Conservation (phyloP, 257 asterid genomes). For the Eucommia ulmoides region DNA sequence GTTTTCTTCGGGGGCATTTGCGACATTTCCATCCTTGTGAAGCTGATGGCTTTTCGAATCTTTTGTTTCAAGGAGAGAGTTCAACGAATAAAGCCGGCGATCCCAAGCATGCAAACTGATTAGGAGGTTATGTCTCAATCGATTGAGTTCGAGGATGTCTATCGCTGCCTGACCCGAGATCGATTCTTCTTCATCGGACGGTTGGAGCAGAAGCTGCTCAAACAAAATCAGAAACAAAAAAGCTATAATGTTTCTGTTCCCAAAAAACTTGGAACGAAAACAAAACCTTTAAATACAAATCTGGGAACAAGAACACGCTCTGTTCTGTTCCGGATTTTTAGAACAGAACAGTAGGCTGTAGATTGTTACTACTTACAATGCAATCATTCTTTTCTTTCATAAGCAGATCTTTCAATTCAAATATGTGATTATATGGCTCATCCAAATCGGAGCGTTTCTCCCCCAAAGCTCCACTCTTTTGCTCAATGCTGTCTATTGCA, state of each 20-base stretch:
- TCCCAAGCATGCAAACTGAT: slow-evolving; percentile 66
- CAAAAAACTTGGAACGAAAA: background rate
- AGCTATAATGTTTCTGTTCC: background rate
- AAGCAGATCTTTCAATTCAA: slow-evolving; percentile 49
- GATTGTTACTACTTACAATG: slow-evolving; percentile 30
- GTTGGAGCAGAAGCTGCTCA: slow-evolving; percentile 45
- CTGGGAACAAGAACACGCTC: too few relatives aligned
- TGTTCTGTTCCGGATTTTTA: too few relatives aligned
- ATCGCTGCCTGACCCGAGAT: slow-evolving; percentile 20
- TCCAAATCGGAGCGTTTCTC: slow-evolving; percentile 37
- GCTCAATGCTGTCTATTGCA: slow-evolving; percentile 38
- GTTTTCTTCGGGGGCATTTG: slow-evolving; percentile 14
- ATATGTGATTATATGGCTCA: slow-evolving; percentile 36
- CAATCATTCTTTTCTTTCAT: slow-evolving; percentile 36
- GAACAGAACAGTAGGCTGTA: background rate
- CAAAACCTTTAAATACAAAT: too few relatives aligned
- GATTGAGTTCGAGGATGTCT: slow-evolving; percentile 77
- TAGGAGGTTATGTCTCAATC: slow-evolving; percentile 58
- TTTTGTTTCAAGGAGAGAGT: slow-evolving; percentile 38
- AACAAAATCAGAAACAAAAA: slow-evolving; percentile 1
- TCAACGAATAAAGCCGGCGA: slow-evolving; percentile 39
- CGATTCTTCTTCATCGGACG: slow-evolving; percentile 17
- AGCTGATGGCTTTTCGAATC: slow-evolving; percentile 27
- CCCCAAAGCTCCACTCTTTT: slow-evolving; percentile 29
- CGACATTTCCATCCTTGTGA: slow-evolving; percentile 19